These are phyloP conservation scores for Kwoniella mangroviensis DNA, from an alignment of 768 basidiomycete genomes.

Conservation along the genomic window DNA sequence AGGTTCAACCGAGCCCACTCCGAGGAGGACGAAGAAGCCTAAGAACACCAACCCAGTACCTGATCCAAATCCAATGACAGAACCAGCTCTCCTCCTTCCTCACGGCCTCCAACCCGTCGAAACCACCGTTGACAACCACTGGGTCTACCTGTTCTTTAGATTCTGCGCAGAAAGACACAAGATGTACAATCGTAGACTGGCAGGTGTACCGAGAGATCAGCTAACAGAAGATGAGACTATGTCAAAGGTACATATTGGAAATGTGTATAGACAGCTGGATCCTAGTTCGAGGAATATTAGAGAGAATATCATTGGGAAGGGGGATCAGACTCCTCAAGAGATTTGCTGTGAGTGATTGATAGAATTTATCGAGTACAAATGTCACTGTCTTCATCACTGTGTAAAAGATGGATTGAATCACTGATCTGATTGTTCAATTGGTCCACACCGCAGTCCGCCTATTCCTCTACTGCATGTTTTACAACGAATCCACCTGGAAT, in stretches of 20 bases:
- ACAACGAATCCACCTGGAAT: constrained; percentile 28
- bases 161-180: constrained; percentile 42
- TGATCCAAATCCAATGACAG: background rate
- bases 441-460: constrained; percentile 29
- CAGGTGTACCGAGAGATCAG: constrained; percentile 29
- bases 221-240: constrained; percentile 36
- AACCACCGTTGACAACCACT: constrained; percentile 26
- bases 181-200: constrained; percentile 25
- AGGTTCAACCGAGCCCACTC: background rate
- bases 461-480: constrained; percentile 39
- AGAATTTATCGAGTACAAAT: too few species aligned
- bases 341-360: constrained; percentile 38
- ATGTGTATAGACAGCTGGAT: constrained; percentile 40
- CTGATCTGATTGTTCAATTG: background rate
- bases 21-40: background rate
- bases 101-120: constrained; percentile 25
- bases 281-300: constrained; percentile 16
- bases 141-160: constrained; percentile 36
- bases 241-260: constrained; percentile 27
- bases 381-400: too few species aligned
- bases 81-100: constrained; percentile 25
- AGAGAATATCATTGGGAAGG: constrained; percentile 27
- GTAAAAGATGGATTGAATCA: too few species aligned
- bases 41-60: background rate
- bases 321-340: constrained; percentile 35